phyloP scores from a whole-genome alignment of 2,329 filamentous ascomycete genomes.

The Alternaria gansuensis region DNA sequence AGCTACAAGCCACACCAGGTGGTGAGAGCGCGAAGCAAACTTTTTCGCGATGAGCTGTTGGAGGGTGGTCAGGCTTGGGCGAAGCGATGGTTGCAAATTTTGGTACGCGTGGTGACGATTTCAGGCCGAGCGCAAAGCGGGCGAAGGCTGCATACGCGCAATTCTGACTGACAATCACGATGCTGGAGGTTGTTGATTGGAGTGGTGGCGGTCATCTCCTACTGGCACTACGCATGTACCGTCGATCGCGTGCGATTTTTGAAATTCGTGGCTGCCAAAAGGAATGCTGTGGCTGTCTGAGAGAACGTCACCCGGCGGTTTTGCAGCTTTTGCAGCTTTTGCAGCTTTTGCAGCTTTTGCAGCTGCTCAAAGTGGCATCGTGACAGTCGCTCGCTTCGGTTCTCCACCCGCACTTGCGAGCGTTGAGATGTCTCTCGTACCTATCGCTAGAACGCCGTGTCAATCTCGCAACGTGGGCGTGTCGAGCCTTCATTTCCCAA shows the following conservation, averaged over 20 bases:
- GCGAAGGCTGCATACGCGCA: neutral
- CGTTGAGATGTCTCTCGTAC: slow-evolving; percentile 4
- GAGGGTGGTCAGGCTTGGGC: slow-evolving; percentile 3
- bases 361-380: slow-evolving; percentile 1
- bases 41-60: neutral
- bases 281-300: slow-evolving; percentile 39
- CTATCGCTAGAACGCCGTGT: neutral
- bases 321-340: slow-evolving; percentile 6
- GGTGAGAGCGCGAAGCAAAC: slow-evolving; percentile 1
- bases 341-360: slow-evolving; percentile 5
- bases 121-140: slow-evolving; percentile 3
- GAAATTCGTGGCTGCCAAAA: slow-evolving; percentile 3
- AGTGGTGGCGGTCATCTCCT: neutral
- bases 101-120: slow-evolving; percentile 13
- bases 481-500: slow-evolving; percentile 22
- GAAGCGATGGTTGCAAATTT: slow-evolving; percentile 8
- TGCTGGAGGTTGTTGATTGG: slow-evolving; percentile 14
- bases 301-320: slow-evolving; percentile 33
- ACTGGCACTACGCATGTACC: slow-evolving; percentile 16
- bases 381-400: slow-evolving; percentile 4
- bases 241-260: slow-evolving; percentile 8
- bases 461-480: neutral
- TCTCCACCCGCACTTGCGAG: slow-evolving; percentile 12
- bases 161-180: slow-evolving; percentile 14
- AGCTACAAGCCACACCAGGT: neutral